These are phyloP conservation scores for Claviceps sp. DNA, from an alignment of 2,329 filamentous ascomycete genomes.

Conservation along the genomic window DNA sequence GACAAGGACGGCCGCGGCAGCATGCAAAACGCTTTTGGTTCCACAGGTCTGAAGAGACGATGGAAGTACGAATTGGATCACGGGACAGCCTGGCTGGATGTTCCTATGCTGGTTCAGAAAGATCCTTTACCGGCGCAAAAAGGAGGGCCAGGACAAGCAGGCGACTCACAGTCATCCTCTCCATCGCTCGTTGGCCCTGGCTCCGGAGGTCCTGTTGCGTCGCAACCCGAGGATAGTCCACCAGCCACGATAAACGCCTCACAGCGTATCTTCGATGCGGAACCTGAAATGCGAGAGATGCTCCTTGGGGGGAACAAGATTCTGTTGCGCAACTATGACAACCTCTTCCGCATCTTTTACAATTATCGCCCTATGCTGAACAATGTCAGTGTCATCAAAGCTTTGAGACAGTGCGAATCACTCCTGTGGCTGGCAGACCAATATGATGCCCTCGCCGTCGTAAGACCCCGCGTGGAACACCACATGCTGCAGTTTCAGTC, in stretches of 20 bases:
- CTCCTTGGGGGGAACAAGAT: constrained; percentile 41
- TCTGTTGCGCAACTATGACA: constrained; percentile 83
- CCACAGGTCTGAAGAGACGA: constrained; percentile 29
- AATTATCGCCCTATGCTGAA: constrained; percentile 78
- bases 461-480: constrained; percentile 82
- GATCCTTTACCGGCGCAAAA: constrained; percentile 27
- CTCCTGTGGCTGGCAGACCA: constrained; percentile 82
- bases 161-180: constrained; percentile 7
- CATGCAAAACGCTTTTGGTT: background rate
- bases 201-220: constrained; percentile 17
- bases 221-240: constrained; percentile 17
- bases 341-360: constrained; percentile 91
- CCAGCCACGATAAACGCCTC: constrained; percentile 30
- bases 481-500: constrained; percentile 86
- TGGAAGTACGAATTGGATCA: constrained; percentile 87
- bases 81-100: constrained; percentile 54
- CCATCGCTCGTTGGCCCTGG: constrained; percentile 21
- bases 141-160: background rate
- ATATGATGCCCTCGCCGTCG: constrained; percentile 80
- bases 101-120: constrained; percentile 80
- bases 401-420: constrained; percentile 88
- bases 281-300: too few relatives aligned
- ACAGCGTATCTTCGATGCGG: constrained; percentile 33
- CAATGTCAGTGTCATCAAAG: constrained; percentile 76
- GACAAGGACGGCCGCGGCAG: background rate